Base-by-base conservation (phyloP, 1,284 basidiomycete genomes). In the Porogramme epimiltina region DNA sequence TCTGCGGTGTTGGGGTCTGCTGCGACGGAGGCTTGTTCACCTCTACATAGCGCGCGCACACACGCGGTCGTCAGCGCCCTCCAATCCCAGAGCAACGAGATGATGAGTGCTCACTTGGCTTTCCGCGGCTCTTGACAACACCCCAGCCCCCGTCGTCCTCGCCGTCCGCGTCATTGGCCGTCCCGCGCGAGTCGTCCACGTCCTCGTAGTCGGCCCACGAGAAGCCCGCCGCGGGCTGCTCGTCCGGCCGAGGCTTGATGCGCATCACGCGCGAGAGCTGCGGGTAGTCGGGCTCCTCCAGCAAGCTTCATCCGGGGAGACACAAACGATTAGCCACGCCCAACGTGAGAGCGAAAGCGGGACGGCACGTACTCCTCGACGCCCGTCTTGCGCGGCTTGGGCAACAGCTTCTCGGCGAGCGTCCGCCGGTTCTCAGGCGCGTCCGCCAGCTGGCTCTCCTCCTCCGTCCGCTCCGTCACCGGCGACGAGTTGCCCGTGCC, bases 171-270 rank as follows among this genome's bases (percentile, higher is more conserved):
- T 84, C 81, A 47, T 80, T 77, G 26, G 73, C 78, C 5, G 69
- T 71, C 26, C 61, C 54, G 11, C 73, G 67, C 3, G 70, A 70
- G 37, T 73, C 73, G 45, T 78, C 75, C 19, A 83, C 80, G 50
- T 89, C 84, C 51, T 89, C 89, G 61, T 89, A 89, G 70, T 89
- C 87, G 0, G 71, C 83, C 87, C 85, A 88, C 0, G 85, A 81
- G 66, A 85, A 87, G 0, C 86, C 86, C 11, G 73, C 68, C 3
- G 79, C 82, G 16, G 86, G 85, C 39, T 75, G 70, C 52, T 87
- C 82, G 46, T 74, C 75, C 15, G 79, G 69, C 3, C 61, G 66
- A 4, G 87, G 80, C 53, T 76, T 75, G 2, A 88, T 76, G 13
- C 82, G 82, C 73, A 87, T 80, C 43, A 89, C 84, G 31, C 83